Evolutionary conservation across 768 basidiomycete species (phyloP), one percentile per base, ranked within the genome.

Genomic region (Leccinum subtestaceum): DNA sequence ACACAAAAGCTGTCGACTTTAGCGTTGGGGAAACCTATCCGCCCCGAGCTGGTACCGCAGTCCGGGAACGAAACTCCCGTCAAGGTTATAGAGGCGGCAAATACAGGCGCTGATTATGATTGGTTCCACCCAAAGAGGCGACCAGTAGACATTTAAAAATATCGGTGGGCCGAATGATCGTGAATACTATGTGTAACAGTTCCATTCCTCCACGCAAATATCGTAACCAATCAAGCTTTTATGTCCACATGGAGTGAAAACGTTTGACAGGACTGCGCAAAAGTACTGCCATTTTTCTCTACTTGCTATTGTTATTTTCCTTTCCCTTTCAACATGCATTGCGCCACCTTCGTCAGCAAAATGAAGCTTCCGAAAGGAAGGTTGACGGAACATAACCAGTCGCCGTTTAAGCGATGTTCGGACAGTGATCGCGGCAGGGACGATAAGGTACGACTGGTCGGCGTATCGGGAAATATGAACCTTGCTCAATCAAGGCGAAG

Each of bases 361-460:
- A 65, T 48, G 47, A 48, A 63, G 23, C 29, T 50, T 52, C 59
- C 55, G 61, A 54, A 58, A 45, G n/a, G 63, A 62, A 60, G 57
- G 8, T 51, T 53, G 64, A 59, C 69, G 68, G 69, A 62, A 55
- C 67, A 63, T 61, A 53, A 58, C 52, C 57, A 34, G 29, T 56
- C 65, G 64, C 64, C 55, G 64, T 60, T 56, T 66, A 67, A 52
- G 61, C 63, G 70, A 63, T 47, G 40, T 59, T 70, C 48, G 65
- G 70, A 67, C 23, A 23, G 23, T 60, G 47, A 4, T n/a, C 15
- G 19, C 43, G 57, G 21, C 61, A 72, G 70, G 70, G 66, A 60
- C 59, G 29, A 50, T 51, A 53, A 56, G 64, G 61, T 53, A 61
- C 62, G 5, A 19, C 51, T 59, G 34, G 62, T n/a, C 1, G 11